Evolutionary conservation across 2,329 filamentous ascomycete species (phyloP), one percentile per base, ranked within the genome.

Genomic region (Elsinoe perseae): DNA sequence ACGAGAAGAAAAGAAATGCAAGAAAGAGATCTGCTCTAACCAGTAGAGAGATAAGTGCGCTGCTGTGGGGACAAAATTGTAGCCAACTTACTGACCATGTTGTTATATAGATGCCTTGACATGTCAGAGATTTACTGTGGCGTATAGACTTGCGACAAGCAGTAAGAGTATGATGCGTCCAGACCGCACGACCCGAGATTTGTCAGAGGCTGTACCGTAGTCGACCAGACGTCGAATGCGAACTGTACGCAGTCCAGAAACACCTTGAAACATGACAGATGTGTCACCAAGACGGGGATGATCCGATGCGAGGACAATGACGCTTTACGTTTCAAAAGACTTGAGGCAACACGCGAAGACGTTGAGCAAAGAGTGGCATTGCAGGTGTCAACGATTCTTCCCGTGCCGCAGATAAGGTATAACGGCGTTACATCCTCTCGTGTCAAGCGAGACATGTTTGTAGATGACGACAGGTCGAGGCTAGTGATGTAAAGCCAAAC

Each of bases 401-500:
- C 48, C 48, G 48, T 52, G 48, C 48, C 48, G 48, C 25, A 52
- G 28, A 52, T n/a, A 32, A 52, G 48, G 18, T n/a, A 10, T 18
- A 38, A 38, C 48, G 28, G 30, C 3, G n/a, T 34, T 16, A 16
- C 14, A 25, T 20, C 18, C 16, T 27, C 30, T 38, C 25, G 4
- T 38, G 18, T 38, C n/a, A 25, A 52, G 48, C 48, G 18, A 52
- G 48, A 52, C 48, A 52, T 52, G 48, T 52, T n/a, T 52, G 48
- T 52, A n/a, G 8, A 23, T 52, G 48, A 52, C 48, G 48, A 32
- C 32, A 32, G 32, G 48, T 38, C 48, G 23, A 36, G 48, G 38
- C 48, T 21, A 52, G 25, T 28, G 43, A 20, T 28, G 3, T 10
- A 27, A 10, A 27, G n/a, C n/a, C n/a, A n/a, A n/a, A n/a, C n/a